Conservation (phyloP, 2,329 filamentous ascomycete species). For the Aspergillus eucalypticola region DNA sequence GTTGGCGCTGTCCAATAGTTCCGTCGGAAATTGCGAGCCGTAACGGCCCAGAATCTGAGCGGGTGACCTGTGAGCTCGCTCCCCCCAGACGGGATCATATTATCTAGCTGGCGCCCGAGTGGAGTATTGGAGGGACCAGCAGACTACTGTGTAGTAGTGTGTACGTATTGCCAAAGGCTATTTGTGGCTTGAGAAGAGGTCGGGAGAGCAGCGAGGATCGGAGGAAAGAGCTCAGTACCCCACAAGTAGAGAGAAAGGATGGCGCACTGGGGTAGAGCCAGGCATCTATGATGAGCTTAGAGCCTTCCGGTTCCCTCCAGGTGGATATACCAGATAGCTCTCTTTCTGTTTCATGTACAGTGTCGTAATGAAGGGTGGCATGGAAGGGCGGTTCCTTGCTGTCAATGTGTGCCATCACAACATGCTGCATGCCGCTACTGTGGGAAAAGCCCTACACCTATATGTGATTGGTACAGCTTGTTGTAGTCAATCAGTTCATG, state of each 20-base stretch:
- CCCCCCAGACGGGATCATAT: background rate
- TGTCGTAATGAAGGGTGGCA: background rate
- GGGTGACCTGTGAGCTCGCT: background rate
- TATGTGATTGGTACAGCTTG: background rate
- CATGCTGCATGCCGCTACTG: background rate
- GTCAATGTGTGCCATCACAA: background rate
- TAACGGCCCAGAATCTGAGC: background rate
- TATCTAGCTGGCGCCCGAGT: background rate
- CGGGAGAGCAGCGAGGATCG: conserved; percentile 19
- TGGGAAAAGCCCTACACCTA: background rate
- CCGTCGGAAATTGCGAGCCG: background rate
- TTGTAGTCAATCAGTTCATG: background rate
- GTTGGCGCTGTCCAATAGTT: background rate
- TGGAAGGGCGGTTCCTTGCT: background rate
- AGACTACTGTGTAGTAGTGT: background rate
- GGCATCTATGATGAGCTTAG: background rate
- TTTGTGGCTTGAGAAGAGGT: background rate
- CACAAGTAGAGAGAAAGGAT: background rate
- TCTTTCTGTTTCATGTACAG: conserved; percentile 1
- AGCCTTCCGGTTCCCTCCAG: background rate
- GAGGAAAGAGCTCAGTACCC: conserved; percentile 9
- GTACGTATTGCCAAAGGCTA: background rate
- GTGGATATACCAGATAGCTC: background rate
- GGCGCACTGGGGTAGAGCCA: background rate
- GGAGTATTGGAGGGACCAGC: background rate